Percentiles rank a stretch among this genome's conserved stretches.
These are phyloP conservation scores for Colletotrichum sojae DNA, from an alignment of 2,329 filamentous ascomycete genomes.

Conservation along the genomic window DNA sequence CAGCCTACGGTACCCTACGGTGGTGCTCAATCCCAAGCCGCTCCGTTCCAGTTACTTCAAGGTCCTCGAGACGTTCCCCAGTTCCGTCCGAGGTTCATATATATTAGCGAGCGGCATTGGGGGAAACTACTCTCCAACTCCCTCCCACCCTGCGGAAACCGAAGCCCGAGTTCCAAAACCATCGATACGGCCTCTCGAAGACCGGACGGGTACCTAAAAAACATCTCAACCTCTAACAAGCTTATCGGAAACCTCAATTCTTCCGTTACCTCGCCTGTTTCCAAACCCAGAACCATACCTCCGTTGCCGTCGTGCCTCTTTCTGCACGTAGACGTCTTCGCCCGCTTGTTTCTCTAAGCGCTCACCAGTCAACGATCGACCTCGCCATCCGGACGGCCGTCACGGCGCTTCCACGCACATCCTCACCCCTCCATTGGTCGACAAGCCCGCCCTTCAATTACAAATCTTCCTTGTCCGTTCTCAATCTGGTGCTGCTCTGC, in stretches of 20 bases:
- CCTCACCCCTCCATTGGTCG: constrained; percentile 46
- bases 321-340: constrained; percentile 15
- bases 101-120: constrained; percentile 33
- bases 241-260: constrained; percentile 25
- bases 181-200: constrained; percentile 18
- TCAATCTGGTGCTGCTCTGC: constrained; percentile 40
- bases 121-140: constrained; percentile 25
- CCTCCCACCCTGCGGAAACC: neutral
- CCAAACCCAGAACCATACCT: constrained; percentile 32
- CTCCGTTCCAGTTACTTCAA: constrained; percentile 25
- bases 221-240: constrained; percentile 38
- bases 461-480: constrained; percentile 32
- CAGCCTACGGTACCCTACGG: constrained; percentile 18
- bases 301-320: constrained; percentile 26
- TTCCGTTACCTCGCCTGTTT: constrained; percentile 38
- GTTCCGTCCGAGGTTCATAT: constrained; percentile 40
- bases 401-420: constrained; percentile 50
- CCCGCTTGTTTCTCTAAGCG: constrained; percentile 48
- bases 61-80: constrained; percentile 35
- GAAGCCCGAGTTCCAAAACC: constrained; percentile 13
- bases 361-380: constrained; percentile 47
- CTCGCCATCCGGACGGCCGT: constrained; percentile 42
- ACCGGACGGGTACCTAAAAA: constrained; percentile 24
- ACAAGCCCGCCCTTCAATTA: constrained; percentile 45
- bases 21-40: constrained; percentile 11